Base-by-base conservation (phyloP, 2,329 filamentous ascomycete species). In the Verticillium albo-atrum region DNA sequence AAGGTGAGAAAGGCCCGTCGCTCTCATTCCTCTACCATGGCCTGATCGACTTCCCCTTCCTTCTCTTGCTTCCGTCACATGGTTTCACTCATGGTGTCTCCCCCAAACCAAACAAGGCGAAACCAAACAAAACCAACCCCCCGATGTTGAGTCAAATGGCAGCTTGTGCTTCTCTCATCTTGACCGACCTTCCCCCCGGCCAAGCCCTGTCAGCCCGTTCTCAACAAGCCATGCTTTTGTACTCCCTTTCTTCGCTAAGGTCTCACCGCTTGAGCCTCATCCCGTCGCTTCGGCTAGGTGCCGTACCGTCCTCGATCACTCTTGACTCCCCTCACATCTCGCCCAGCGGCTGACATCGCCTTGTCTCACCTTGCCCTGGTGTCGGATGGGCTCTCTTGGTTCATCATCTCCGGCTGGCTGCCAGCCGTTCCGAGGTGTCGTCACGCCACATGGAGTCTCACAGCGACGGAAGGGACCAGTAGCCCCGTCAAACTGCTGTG, bases 1-100 rank as follows among this genome's bases (percentile, higher is more conserved):
- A 89, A 88, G 78, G 86, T 86, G 68, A 77, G 81, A 30, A 3
- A 47, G 12, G 23, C 15, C 25, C 54, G 15, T 47, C 14, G 20
- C 10, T 47, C 42, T 47, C 42, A 28, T 27, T 56, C 28, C 10
- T 54, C 27, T 5, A 28, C 25, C 30, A 30, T 54, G 52, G n/a
- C n/a, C n/a, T n/a, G n/a, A n/a, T n/a, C n/a, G n/a, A n/a, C n/a
- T 28, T 28, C 25, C 37, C 28, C n/a, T 50, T 51, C 30, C 30
- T n/a, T n/a, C n/a, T n/a, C n/a, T n/a, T n/a, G n/a, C n/a, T n/a
- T n/a, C n/a, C n/a, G n/a, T n/a, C n/a, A n/a, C n/a, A n/a, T n/a
- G n/a, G n/a, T n/a, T n/a, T n/a, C n/a, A n/a, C n/a, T n/a, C n/a
- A n/a, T n/a, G n/a, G n/a, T n/a, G n/a, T n/a, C n/a, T 32, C 9